Evolutionary conservation across 177 flowering plant species (phyloP), one percentile per base, ranked within the genome.

Genomic region (Tripterygium wilfordii): DNA sequence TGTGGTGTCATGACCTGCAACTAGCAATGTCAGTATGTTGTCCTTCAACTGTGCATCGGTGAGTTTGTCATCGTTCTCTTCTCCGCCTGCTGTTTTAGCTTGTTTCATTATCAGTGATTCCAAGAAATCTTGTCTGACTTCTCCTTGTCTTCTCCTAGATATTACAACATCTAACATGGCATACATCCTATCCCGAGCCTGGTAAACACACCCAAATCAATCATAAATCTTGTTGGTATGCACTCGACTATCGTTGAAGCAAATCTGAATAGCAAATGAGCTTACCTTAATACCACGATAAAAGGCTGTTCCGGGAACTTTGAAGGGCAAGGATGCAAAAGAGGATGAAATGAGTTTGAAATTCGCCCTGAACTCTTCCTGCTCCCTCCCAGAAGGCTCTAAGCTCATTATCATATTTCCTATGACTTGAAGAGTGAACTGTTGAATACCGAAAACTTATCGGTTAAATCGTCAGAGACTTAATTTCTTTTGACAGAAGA

Each of bases 1-100:
- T 10, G 88, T 79, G 36, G 88, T 82, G 47, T 82, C 88, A 69
- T 82, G 88, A 10, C 88, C 88, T 9, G 88, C 85, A 53, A 79
- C 53, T 18, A 82, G 67, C 35, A 82, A 59, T 35, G 85, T 76
- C 33, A 82, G 45, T 55, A 82, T 70, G 44, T 79, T 82, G 64
- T 79, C 88, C 69, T 78, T 82, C 50, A 82, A 43, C 49, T 76
- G 85, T 49, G 28, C 27, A 48, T 82, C 88, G 5, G 88, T 66
- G 30, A 82, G 77, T 56, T 72, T 79, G 26, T 79, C 59, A 30
- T 71, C 77, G 26, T 70, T 63, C 2, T 61, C 62, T 30, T 43
- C 70, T 48, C 40, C 66, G 13, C 19, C 51, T 44, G 47, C 60
- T 37, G 16, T 37, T 55, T 63, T 70, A 52, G 66, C 68, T 12